Percentiles rank a stretch among this genome's conserved stretches.
Conservation (phyloP, 2,329 filamentous ascomycete species). For the Trichoderma sp. region DNA sequence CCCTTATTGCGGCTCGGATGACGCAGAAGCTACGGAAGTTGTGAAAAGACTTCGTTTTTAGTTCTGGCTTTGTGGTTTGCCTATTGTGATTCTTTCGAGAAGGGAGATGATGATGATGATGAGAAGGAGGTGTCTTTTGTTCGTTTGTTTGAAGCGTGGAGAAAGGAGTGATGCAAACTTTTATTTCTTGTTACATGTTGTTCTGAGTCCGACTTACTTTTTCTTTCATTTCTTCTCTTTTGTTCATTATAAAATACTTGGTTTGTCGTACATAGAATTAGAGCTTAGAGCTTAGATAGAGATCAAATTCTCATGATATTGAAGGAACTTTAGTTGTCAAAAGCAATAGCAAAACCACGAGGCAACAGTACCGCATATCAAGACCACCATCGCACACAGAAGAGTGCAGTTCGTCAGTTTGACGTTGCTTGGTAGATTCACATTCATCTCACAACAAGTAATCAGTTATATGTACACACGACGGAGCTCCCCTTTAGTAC, state of each 20-base stretch:
- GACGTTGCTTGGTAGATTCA: neutral
- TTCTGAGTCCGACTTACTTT: neutral
- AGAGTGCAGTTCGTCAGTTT: neutral
- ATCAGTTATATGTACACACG: neutral
- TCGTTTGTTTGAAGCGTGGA: neutral
- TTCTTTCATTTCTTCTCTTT: neutral
- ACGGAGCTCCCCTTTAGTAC: neutral
- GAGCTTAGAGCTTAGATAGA: neutral
- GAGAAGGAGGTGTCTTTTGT: neutral
- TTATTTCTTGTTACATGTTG: neutral
- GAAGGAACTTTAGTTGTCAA: neutral
- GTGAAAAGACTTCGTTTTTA: slow-evolving; percentile 19
- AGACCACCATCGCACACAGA: neutral
- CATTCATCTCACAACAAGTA: neutral
- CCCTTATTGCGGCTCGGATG: slow-evolving; percentile 57
- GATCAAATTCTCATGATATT: neutral
- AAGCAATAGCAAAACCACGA: neutral
- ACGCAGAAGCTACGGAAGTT: slow-evolving; percentile 57
- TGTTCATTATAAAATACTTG: neutral
- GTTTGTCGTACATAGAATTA: neutral
- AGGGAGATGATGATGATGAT: neutral
- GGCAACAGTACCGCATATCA: neutral
- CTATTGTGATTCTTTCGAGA: neutral
- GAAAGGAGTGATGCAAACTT: neutral
- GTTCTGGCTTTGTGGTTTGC: neutral